Evolutionary conservation across 2,329 filamentous ascomycete species (phyloP).

Genomic region (Diaporthe vexans): DNA sequence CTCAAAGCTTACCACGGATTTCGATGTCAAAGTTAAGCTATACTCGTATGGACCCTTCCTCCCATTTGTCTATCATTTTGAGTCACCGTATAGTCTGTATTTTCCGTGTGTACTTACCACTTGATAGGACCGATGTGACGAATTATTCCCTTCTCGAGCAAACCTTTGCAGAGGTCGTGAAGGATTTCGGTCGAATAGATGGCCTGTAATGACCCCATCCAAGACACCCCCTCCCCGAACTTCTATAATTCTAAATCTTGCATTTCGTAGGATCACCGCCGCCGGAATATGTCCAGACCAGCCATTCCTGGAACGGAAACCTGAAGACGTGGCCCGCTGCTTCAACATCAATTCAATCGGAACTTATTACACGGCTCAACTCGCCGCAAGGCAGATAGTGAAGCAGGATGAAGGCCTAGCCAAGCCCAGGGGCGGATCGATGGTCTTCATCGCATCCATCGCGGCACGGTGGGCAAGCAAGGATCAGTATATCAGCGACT

Average conservation of each 20-base stretch:
- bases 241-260: not conserved
- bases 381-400: conserved; percentile 53
- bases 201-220: not conserved
- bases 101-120: not conserved
- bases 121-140: not conserved
- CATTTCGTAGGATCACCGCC: not conserved
- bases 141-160: not conserved
- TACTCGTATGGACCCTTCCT: not conserved
- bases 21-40: not conserved
- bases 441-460: conserved; percentile 53
- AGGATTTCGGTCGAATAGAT: not conserved
- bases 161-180: not conserved
- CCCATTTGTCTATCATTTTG: not conserved
- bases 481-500: conserved; percentile 52
- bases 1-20: conserved; percentile 8
- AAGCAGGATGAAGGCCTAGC: conserved; percentile 46
- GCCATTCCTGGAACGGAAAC: not conserved
- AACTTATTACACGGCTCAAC: conserved; percentile 53
- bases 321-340: conserved; percentile 43
- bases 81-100: not conserved
- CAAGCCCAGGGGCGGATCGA: conserved; percentile 48
- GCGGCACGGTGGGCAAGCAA: conserved; percentile 50
- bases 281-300: not conserved
- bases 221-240: too few relatives aligned
- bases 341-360: conserved; percentile 50